These are phyloP conservation scores for Monilinia polystroma DNA, from an alignment of 2,329 filamentous ascomycete genomes.

Conservation along the genomic window DNA sequence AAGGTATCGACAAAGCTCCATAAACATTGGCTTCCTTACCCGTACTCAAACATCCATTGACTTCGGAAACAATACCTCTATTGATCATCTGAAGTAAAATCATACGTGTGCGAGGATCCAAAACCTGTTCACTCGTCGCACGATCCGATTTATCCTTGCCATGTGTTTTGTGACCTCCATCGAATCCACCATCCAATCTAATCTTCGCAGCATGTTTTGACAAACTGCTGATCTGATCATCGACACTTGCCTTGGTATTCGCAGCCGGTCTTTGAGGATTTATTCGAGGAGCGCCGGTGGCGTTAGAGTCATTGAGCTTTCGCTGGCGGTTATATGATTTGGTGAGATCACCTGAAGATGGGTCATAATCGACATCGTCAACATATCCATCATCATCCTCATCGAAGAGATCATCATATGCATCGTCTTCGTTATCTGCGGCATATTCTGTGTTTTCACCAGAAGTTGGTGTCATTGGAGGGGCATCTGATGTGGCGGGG, in stretches of 20 bases:
- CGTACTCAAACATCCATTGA: conserved; percentile 93
- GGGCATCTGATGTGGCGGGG: conserved; percentile 40
- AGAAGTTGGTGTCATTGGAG: conserved; percentile 38
- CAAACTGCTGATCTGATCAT: conserved; percentile 85
- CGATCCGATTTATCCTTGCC: conserved; percentile 88
- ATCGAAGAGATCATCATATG: conserved; percentile 50
- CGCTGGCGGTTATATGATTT: conserved; percentile 84
- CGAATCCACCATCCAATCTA: conserved; percentile 61
- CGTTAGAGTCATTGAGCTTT: conserved; percentile 55
- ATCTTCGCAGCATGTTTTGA: conserved; percentile 85
- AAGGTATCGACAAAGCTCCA: conserved; percentile 69
- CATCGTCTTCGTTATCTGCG: conserved; percentile 45
- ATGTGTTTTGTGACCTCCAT: conserved; percentile 55
- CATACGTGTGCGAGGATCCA: conserved; percentile 93
- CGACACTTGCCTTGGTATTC: conserved; percentile 76
- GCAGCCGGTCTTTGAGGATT: conserved; percentile 77
- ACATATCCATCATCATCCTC: conserved; percentile 64
- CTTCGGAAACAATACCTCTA: conserved; percentile 80
- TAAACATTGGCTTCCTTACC: conserved; percentile 99
- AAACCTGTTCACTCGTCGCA: conserved; percentile 89
- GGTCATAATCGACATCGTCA: conserved; percentile 55
- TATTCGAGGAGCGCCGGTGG: conserved; percentile 56
- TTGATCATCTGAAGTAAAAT: conserved; percentile 96
- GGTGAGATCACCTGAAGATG: conserved; percentile 67
- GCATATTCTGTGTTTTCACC: conserved; percentile 39